phyloP scores from a whole-genome alignment of 495 filamentous ascomycete genomes.

The Podospora tetraspora region DNA sequence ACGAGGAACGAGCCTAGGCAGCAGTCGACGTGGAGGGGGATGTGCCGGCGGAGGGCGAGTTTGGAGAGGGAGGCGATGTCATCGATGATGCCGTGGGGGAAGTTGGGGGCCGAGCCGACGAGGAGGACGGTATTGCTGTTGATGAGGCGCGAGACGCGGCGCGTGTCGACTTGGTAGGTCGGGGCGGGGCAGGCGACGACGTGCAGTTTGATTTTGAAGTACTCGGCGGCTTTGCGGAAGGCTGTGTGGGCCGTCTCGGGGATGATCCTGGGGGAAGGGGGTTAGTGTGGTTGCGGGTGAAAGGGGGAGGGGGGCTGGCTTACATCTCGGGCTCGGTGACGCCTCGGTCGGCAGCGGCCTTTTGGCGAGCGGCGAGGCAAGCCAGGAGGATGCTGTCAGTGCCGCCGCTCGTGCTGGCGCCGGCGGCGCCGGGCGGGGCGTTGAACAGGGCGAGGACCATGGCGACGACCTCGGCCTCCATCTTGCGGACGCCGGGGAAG shows the following conservation, averaged over 20 bases:
- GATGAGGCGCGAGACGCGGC: constrained; percentile 73
- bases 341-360: constrained; percentile 75
- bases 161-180: constrained; percentile 72
- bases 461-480: constrained; percentile 96
- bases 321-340: constrained; percentile 95
- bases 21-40: constrained; percentile 95
- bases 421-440: constrained; percentile 74
- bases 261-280: constrained; percentile 60
- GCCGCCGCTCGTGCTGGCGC: constrained; percentile 87
- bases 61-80: constrained; percentile 83
- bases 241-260: constrained; percentile 92
- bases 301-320: constrained; percentile 19
- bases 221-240: constrained; percentile 89
- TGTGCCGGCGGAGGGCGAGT: constrained; percentile 67
- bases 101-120: constrained; percentile 93
- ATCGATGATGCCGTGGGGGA: constrained; percentile 96
- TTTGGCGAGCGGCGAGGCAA: constrained; percentile 79
- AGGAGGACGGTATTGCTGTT: constrained; percentile 96
- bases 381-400: constrained; percentile 98
- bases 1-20: constrained; percentile 94
- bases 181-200: constrained; percentile 84
- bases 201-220: constrained; percentile 94
- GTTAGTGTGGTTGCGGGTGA: neutral
- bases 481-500: constrained; percentile 96
- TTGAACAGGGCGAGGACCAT: constrained; percentile 94